These are phyloP conservation scores for Rhododendron vialii DNA, from an alignment of 148 eudicot genomes.

Conservation along the genomic window DNA sequence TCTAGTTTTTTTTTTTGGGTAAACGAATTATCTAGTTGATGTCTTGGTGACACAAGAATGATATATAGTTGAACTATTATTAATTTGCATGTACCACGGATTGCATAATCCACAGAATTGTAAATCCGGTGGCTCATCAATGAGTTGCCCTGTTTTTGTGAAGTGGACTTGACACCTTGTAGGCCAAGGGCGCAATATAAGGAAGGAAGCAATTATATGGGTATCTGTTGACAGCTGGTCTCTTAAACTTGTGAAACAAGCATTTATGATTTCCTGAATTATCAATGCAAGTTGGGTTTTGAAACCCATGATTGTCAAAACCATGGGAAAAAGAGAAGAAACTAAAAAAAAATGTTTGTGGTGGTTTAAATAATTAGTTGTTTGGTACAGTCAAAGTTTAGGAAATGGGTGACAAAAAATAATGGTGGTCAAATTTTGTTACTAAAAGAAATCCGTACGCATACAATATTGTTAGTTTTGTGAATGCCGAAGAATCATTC, in stretches of 20 bases:
- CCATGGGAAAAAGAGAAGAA: not conserved
- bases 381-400: not conserved
- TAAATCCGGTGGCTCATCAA: conserved; percentile 3
- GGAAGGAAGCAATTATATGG: not conserved
- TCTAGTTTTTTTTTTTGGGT: no score
- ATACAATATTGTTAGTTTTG: not conserved
- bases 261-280: not conserved
- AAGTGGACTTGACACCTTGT: conserved; percentile 4
- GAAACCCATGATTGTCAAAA: not conserved
- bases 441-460: not conserved
- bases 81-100: not conserved
- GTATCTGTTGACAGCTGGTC: conserved; percentile 12
- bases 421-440: not conserved
- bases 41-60: not conserved
- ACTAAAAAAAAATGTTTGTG: not conserved
- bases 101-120: not conserved
- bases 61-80: not conserved
- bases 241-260: not conserved
- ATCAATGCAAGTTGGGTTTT: not conserved
- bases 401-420: not conserved
- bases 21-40: no score
- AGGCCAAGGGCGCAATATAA: not conserved
- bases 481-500: not conserved
- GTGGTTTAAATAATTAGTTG: not conserved
- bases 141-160: not conserved